phyloP scores from a whole-genome alignment of 2,329 filamentous ascomycete species.

The Clarireedia homoeocarpa region DNA sequence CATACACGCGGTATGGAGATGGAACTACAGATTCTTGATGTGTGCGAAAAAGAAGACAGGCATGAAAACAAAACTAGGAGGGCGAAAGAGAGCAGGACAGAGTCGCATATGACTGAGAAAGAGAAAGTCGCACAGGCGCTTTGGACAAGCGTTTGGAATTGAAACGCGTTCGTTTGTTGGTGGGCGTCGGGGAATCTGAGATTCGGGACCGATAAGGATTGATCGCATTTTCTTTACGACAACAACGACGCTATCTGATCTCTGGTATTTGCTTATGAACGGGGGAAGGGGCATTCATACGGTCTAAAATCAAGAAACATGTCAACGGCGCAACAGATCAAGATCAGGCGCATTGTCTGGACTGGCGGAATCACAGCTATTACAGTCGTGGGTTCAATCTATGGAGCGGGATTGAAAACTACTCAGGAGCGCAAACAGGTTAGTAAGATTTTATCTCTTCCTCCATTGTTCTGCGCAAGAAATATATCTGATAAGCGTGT shows the following conservation, averaged over 20 bases:
- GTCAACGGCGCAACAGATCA: conserved; percentile 24
- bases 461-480: not conserved
- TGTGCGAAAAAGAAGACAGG: not conserved
- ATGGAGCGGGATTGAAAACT: conserved; percentile 51
- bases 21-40: too few species aligned
- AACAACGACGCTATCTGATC: not conserved
- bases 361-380: conserved; percentile 47
- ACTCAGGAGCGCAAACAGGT: conserved; percentile 45
- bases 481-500: not conserved
- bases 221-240: not conserved
- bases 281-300: not conserved
- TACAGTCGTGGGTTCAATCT: conserved; percentile 49
- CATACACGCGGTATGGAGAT: too few species aligned
- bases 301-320: not conserved
- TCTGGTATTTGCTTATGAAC: not conserved
- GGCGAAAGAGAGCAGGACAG: not conserved
- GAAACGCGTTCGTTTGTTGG: not conserved
- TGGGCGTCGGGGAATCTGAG: not conserved
- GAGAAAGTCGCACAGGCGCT: not conserved
- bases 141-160: conserved; percentile 5
- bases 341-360: conserved; percentile 42
- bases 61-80: not conserved
- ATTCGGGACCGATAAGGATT: not conserved
- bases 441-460: conserved; percentile 13
- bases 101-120: not conserved